phyloP scores from a whole-genome alignment of 1,284 basidiomycete genomes.

The Phellopilus nigrolimitatus region DNA sequence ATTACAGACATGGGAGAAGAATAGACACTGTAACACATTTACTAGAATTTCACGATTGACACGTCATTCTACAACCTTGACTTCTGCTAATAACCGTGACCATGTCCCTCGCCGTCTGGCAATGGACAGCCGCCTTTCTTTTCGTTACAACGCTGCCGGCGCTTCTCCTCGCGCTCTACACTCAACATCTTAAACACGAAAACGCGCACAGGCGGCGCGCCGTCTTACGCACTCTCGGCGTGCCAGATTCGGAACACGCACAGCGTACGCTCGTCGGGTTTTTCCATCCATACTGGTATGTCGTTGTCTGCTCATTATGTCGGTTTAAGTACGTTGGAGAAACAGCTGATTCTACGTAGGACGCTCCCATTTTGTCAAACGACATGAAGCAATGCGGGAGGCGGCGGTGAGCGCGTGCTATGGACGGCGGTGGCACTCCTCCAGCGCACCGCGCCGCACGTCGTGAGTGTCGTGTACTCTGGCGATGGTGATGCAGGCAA shows the following conservation, averaged over 20 bases:
- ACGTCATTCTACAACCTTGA: slow-evolving; percentile 1
- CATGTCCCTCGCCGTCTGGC: background rate
- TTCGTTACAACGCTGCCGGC: background rate
- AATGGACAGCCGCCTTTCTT: background rate
- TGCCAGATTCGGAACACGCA: slow-evolving; percentile 4
- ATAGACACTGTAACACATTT: slow-evolving; percentile 1
- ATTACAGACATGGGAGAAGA: background rate
- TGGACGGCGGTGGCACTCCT: slow-evolving; percentile 87
- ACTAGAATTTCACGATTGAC: background rate
- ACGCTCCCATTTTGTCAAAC: background rate
- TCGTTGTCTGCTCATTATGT: slow-evolving; percentile 11
- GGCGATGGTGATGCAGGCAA: slow-evolving; percentile 83
- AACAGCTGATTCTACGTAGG: slow-evolving; percentile 27
- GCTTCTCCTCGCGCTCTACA: background rate
- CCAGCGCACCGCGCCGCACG: slow-evolving; percentile 66
- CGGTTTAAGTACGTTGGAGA: slow-evolving; percentile 31
- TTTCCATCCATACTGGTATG: slow-evolving; percentile 95
- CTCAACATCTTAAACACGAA: background rate
- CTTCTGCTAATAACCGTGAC: background rate
- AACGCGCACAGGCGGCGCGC: slow-evolving; percentile 2
- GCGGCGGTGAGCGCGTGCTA: slow-evolving; percentile 93
- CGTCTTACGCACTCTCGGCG: slow-evolving; percentile 9
- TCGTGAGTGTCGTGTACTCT: slow-evolving; percentile 85
- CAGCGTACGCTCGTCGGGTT: slow-evolving; percentile 64
- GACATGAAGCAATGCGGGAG: slow-evolving; percentile 82